Evolutionary conservation across 2,329 filamentous ascomycete species (phyloP), one percentile per base, ranked within the genome.

Genomic region (Microdochium bolleyi): DNA sequence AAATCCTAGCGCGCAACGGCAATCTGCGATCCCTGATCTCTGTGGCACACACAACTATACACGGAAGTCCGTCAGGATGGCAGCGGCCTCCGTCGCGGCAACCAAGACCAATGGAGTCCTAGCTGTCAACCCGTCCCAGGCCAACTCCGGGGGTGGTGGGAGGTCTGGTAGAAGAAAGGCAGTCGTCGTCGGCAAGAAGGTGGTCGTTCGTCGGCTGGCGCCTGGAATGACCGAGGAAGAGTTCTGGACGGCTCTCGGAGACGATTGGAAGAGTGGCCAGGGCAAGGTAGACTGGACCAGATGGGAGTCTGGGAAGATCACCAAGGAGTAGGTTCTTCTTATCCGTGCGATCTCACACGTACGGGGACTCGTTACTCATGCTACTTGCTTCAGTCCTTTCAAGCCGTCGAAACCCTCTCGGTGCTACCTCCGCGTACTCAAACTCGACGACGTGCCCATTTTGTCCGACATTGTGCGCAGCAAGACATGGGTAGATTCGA

Each of bases 281-380:
- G 90, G 89, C 30, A 94, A 85, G 65, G 83, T 95, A 13, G 92
- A 95, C 67, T 96, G 89, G 89, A 76, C 88, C 58, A 79, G 79
- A 49, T 99, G 75, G 58, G 68, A 70, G 7, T 60, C 68, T 2
- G 80, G 80, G 54, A 95, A 96, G 66, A 76, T 92, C 48, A 92
- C 91, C 1, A 87, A 84, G 64, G 89, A 96, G 91, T 95, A 73
- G 60, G 83, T 46, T 71, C 49, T 44, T 56, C 60, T 32, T 24
- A 3, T 21, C 3, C 3, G 48, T 24, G 41, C 4, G 32, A 21
- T n/a, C n/a, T n/a, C n/a, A n/a, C n/a, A n/a, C 49, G 19, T 49
- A 8, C 41, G n/a, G 11, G 48, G 49, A 46, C 52, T 24, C 51
- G 25, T 27, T 52, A 48, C 44, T 11, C 5, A 30, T 11, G 27